A percentile compares a stretch with the other conserved stretches of the same genome.
Conservation (phyloP, 768 basidiomycete species). For the Suillus bovinus region DNA sequence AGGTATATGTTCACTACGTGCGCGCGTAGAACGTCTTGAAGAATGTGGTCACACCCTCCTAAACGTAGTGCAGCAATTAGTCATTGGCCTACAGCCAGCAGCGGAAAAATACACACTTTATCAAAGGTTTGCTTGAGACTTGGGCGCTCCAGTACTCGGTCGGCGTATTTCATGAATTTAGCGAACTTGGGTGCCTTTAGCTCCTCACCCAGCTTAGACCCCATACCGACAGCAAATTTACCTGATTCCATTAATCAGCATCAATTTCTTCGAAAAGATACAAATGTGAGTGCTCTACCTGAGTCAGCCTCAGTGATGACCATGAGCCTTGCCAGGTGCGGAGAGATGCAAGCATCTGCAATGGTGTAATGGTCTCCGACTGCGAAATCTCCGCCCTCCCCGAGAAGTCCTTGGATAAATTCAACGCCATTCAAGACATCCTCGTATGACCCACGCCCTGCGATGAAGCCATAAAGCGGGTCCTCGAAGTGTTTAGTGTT, state of each 20-base stretch:
- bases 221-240: conserved; percentile 46
- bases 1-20: not conserved
- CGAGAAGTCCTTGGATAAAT: conserved; percentile 47
- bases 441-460: conserved; percentile 38
- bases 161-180: conserved; percentile 48
- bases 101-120: not conserved
- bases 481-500: conserved; percentile 36
- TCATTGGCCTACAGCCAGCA: not conserved
- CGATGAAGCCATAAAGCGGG: conserved; percentile 21
- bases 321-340: conserved; percentile 52
- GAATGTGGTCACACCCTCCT: not conserved
- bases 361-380: conserved; percentile 49
- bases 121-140: not conserved
- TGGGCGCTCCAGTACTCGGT: conserved; percentile 38
- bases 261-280: not conserved
- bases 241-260: conserved; percentile 40
- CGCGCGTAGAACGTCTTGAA: not conserved
- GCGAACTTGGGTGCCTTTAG: conserved; percentile 46
- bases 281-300: not conserved
- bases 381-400: conserved; percentile 40
- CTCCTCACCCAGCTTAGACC: conserved; percentile 40
- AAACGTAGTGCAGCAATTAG: not conserved
- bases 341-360: conserved; percentile 59
- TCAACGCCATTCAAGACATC: conserved; percentile 44
- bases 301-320: conserved; percentile 44